phyloP scores from a whole-genome alignment of 768 basidiomycete species.

The Trametes punicea region DNA sequence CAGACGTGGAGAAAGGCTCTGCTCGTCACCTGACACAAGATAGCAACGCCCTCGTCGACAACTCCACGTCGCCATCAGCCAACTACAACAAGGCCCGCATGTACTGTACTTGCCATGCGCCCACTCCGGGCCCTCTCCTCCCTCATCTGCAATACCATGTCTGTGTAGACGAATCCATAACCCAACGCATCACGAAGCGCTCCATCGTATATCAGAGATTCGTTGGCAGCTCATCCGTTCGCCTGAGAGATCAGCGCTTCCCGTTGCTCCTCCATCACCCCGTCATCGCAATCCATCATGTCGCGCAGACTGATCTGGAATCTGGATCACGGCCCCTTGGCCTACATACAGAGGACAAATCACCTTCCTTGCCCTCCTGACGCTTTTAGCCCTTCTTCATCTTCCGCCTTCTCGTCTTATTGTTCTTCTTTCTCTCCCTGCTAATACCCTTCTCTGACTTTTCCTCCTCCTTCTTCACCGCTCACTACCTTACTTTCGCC shows the following conservation, averaged over 20 bases:
- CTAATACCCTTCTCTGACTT: slow-evolving; percentile 21
- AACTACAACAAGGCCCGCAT: too few species aligned
- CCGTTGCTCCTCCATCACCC: slow-evolving; percentile 7
- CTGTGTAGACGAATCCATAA: too few species aligned
- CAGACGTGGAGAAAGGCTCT: slow-evolving; percentile 1
- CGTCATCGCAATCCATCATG: slow-evolving; percentile 19
- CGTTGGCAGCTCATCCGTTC: too few species aligned
- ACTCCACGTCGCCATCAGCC: not conserved
- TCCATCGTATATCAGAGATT: too few species aligned
- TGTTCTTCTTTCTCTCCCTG: slow-evolving; percentile 5
- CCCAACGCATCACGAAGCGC: not conserved
- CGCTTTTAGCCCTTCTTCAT: not conserved
- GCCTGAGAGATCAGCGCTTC: not conserved
- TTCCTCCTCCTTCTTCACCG: slow-evolving; percentile 26
- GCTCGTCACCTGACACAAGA: not conserved
- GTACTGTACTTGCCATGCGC: too few species aligned
- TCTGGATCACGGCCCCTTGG: slow-evolving; percentile 1
- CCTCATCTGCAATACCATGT: too few species aligned
- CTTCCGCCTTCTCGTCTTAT: slow-evolving; percentile 1
- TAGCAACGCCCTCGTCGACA: too few species aligned
- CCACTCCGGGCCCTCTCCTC: too few species aligned
- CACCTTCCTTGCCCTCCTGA: slow-evolving; percentile 2
- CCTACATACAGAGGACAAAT: not conserved
- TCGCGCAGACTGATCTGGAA: slow-evolving; percentile 17
- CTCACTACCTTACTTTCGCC: slow-evolving; percentile 18